Evolutionary conservation across 2,329 filamentous ascomycete species (phyloP), one percentile per base, ranked within the genome.

Genomic region (Oidium heveae): DNA sequence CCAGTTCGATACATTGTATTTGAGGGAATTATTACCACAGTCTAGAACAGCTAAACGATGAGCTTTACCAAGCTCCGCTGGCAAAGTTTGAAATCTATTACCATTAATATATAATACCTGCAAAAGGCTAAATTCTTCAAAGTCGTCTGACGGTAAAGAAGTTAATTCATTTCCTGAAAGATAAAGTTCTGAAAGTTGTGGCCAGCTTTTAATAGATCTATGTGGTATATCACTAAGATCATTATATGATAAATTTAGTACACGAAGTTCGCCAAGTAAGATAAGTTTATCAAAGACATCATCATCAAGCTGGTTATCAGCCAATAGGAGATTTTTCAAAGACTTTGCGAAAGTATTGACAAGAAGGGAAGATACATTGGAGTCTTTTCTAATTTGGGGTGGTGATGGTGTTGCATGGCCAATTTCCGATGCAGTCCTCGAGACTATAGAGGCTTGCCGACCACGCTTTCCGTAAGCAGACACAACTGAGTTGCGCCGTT

Each of bases 1-100:
- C 74, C 94, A 94, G 64, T 98, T 98, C 33, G 87, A 91, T 51
- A 98, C 93, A 65, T 98, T 98, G 74, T 98, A 98, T 68, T 96
- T 98, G 56, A 98, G 72, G 22, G 78, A 80, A 65, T 98, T 98
- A 72, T 85, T 95, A 57, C 88, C 89, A 58, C 93, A 93, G 68
- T 98, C 91, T 53, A 98, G 73, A 52, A 95, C 83, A 5, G 87
- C 82, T 28, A 98, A 75, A 67, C 91, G 91, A 68, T 87, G 85
- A 47, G 94, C 86, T 66, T 94, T 86, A 57, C 87, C 93, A 52
- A 98, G 81, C 65, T 98, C 91, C 9, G 91, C 91, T 1, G 91
- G 91, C 20, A 98, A 73, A 36, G 94, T 93, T 61, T 94, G 94
- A 65, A 98, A 98, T 65, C 94, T 91, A 70, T 98, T 98, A 65